Evolutionary conservation across 2,329 filamentous ascomycete species (phyloP).

Genomic region (Graphilbum sp.): DNA sequence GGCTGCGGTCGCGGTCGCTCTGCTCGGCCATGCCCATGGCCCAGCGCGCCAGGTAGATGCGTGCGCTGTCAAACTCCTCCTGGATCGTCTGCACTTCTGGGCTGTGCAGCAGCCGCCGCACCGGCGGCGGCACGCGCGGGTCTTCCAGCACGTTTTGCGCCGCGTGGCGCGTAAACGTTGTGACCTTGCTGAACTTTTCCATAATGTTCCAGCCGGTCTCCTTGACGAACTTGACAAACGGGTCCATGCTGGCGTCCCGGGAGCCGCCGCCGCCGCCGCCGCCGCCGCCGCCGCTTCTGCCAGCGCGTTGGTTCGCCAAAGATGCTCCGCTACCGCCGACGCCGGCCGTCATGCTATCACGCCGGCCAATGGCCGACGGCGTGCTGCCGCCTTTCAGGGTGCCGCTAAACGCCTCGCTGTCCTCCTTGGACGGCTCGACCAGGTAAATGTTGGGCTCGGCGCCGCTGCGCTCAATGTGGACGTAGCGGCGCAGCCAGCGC

Average conservation of each 20-base stretch:
- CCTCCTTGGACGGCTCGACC: constrained; percentile 72
- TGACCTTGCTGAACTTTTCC: constrained; percentile 94
- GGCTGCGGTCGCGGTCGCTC: constrained; percentile 71
- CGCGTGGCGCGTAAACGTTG: constrained; percentile 82
- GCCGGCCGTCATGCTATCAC: constrained; percentile 20
- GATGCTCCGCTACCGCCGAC: too few relatives aligned
- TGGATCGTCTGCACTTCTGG: constrained; percentile 90
- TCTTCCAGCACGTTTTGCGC: constrained; percentile 88
- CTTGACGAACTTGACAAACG: constrained; percentile 82
- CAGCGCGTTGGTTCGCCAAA: too few relatives aligned
- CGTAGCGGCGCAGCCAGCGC: constrained; percentile 75
- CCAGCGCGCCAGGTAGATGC: constrained; percentile 89
- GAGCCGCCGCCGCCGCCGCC: neutral
- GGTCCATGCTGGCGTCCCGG: constrained; percentile 69
- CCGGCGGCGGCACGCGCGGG: constrained; percentile 75
- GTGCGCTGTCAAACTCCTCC: constrained; percentile 92
- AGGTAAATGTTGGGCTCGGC: constrained; percentile 86
- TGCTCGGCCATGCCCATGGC: constrained; percentile 98
- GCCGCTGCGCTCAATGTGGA: constrained; percentile 64
- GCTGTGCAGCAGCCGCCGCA: constrained; percentile 69
- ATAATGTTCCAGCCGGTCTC: constrained; percentile 92
- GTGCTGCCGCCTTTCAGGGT: constrained; percentile 21
- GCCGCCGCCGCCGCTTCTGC: neutral
- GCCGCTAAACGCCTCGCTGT: constrained; percentile 57
- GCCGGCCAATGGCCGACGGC: constrained; percentile 25